Evolutionary conservation across 2,329 filamentous ascomycete species (phyloP).

Genomic region (Sarocladiaceae sp.): DNA sequence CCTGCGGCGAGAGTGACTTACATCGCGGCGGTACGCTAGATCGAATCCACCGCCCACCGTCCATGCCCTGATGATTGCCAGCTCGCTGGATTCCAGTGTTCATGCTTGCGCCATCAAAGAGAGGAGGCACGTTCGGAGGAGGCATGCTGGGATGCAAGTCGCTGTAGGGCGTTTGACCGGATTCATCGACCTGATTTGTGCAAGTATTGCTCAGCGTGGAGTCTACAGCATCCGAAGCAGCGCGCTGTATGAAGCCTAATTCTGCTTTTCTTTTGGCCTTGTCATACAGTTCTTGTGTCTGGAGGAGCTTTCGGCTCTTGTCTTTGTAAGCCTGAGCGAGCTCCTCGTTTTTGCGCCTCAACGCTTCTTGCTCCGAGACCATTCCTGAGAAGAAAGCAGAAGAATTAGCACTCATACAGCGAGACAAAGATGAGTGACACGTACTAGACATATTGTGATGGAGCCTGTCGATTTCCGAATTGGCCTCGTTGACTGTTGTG

Average conservation of each 20-base stretch:
- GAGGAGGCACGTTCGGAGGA: slow-evolving; percentile 13
- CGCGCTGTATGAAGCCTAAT: slow-evolving; percentile 47
- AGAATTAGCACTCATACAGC: neutral
- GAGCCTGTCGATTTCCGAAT: slow-evolving; percentile 61
- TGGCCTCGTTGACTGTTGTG: slow-evolving; percentile 67
- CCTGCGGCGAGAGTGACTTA: slow-evolving; percentile 9
- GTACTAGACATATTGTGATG: slow-evolving; percentile 58
- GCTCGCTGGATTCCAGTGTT: slow-evolving; percentile 14
- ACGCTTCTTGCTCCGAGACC: slow-evolving; percentile 52
- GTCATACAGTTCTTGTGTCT: slow-evolving; percentile 61
- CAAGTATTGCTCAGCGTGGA: slow-evolving; percentile 17
- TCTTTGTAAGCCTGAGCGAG: slow-evolving; percentile 60
- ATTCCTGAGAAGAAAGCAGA: slow-evolving; percentile 34
- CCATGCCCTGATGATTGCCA: slow-evolving; percentile 11
- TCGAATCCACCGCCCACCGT: slow-evolving; percentile 16
- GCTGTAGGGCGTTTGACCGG: neutral
- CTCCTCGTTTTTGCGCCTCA: slow-evolving; percentile 68
- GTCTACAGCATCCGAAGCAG: slow-evolving; percentile 41
- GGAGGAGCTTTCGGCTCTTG: slow-evolving; percentile 62
- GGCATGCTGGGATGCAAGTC: slow-evolving; percentile 3
- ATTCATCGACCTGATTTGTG: slow-evolving; percentile 6
- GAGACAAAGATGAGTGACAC: neutral
- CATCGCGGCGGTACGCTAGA: slow-evolving; percentile 12
- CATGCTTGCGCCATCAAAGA: slow-evolving; percentile 15
- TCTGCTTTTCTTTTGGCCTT: slow-evolving; percentile 51